These are phyloP conservation scores for Pestalotiopsis fici DNA, from an alignment of 2,329 filamentous ascomycete species.

Conservation along the genomic window DNA sequence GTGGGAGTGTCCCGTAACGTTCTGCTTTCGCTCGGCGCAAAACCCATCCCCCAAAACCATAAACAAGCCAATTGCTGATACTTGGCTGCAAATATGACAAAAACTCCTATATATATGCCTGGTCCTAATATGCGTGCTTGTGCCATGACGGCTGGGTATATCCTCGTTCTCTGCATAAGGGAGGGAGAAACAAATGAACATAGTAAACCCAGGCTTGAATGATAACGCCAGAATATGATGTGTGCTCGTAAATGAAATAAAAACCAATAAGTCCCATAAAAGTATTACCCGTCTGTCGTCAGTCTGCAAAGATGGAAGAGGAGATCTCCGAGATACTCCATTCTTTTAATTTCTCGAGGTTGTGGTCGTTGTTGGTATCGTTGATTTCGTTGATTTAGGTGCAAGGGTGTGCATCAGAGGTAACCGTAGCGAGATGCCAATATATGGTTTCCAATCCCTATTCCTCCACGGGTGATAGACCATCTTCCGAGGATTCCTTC, in stretches of 20 bases:
- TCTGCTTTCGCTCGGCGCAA: background rate
- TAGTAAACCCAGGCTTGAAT: background rate
- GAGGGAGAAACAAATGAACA: background rate
- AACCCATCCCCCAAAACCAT: background rate
- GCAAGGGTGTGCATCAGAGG: background rate
- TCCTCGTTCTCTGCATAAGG: background rate
- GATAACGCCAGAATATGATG: background rate
- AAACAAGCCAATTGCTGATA: background rate
- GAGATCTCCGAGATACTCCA: background rate
- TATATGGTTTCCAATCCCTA: background rate
- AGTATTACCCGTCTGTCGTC: background rate
- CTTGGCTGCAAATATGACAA: background rate
- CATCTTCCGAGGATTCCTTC: conserved; percentile 6
- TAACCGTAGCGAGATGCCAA: background rate
- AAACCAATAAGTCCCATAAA: background rate
- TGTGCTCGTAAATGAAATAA: background rate
- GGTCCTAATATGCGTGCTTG: conserved; percentile 5
- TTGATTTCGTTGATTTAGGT: background rate
- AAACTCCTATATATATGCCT: conserved; percentile 2
- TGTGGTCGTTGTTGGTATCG: background rate
- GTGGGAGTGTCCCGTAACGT: background rate
- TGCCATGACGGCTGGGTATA: conserved; percentile 8
- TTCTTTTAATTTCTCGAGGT: background rate
- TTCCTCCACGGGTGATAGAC: conserved; percentile 7
- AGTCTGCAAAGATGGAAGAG: background rate